phyloP scores from a whole-genome alignment of 2,329 filamentous ascomycete species.

The Fusarium sacchari region DNA sequence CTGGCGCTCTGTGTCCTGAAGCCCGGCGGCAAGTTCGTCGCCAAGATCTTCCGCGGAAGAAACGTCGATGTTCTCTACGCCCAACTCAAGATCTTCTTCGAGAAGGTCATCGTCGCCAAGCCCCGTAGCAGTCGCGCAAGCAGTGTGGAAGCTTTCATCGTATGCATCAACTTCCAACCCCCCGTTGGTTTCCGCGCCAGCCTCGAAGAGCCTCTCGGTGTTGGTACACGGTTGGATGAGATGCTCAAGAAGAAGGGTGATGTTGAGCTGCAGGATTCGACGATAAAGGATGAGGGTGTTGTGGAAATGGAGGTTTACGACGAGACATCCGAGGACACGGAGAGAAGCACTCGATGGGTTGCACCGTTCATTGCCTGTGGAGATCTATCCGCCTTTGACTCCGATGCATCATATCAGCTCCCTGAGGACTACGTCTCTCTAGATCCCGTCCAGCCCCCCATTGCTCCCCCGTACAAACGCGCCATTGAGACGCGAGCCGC shows the following conservation, averaged over 20 bases:
- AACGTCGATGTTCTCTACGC: slow-evolving; percentile 97
- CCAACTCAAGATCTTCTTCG: slow-evolving; percentile 90
- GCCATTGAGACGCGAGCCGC: slow-evolving; percentile 77
- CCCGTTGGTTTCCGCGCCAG: slow-evolving; percentile 80
- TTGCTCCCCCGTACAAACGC: slow-evolving; percentile 92
- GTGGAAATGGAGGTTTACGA: slow-evolving; percentile 64
- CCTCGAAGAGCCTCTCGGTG: slow-evolving; percentile 78
- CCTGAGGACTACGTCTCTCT: slow-evolving; percentile 87
- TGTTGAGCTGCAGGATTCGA: slow-evolving; percentile 57
- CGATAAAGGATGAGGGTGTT: slow-evolving; percentile 48
- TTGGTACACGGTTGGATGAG: slow-evolving; percentile 63
- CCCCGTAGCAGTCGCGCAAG: slow-evolving; percentile 94
- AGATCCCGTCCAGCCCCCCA: slow-evolving; percentile 93
- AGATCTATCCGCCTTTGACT: slow-evolving; percentile 93
- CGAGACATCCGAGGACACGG: slow-evolving; percentile 42
- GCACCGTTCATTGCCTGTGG: slow-evolving; percentile 97
- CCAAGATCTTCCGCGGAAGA: slow-evolving; percentile 94
- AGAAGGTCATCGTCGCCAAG: slow-evolving; percentile 88
- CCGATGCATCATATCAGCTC: slow-evolving; percentile 91
- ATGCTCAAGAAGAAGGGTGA: slow-evolving; percentile 57
- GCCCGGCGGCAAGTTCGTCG: slow-evolving; percentile 94
- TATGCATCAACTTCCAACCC: slow-evolving; percentile 88
- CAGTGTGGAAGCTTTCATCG: slow-evolving; percentile 95
- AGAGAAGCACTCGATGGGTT: slow-evolving; percentile 75
- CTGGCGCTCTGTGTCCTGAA: slow-evolving; percentile 91